These are phyloP conservation scores for Trichoderma gracile DNA, from an alignment of 2,329 filamentous ascomycete species.

Conservation along the genomic window DNA sequence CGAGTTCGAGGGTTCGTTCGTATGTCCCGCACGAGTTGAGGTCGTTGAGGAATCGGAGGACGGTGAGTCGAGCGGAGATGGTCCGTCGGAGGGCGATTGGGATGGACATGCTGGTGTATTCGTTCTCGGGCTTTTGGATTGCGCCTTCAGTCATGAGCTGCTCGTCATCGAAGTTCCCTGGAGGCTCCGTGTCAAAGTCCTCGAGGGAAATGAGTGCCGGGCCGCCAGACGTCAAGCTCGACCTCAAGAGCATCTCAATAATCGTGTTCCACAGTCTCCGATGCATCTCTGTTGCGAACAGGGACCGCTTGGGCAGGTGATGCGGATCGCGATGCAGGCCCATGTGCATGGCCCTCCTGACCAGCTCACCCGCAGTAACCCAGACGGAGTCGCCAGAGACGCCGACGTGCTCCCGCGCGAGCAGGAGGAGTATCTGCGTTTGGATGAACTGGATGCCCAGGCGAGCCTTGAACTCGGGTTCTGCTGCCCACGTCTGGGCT, in stretches of 20 bases:
- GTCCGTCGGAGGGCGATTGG: constrained; percentile 46
- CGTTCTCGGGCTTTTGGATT: constrained; percentile 36
- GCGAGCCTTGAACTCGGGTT: constrained; percentile 54
- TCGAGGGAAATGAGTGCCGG: constrained; percentile 46
- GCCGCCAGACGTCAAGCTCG: constrained; percentile 49
- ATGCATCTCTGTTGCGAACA: constrained; percentile 48
- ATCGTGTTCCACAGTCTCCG: constrained; percentile 56
- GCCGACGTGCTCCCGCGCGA: constrained; percentile 43
- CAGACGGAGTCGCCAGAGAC: constrained; percentile 51
- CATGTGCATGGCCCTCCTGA: constrained; percentile 51
- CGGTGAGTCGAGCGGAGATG: constrained; percentile 46
- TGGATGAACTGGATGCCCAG: constrained; percentile 55
- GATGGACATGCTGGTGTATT: constrained; percentile 45
- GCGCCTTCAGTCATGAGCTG: constrained; percentile 42
- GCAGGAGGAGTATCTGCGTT: constrained; percentile 44
- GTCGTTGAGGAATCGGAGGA: constrained; percentile 48
- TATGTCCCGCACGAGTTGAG: constrained; percentile 43
- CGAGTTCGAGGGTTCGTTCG: constrained; percentile 47
- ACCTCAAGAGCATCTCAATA: constrained; percentile 49
- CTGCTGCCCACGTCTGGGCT: constrained; percentile 55
- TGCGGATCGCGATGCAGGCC: constrained; percentile 53
- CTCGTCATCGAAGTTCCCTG: constrained; percentile 53
- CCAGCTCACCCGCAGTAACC: constrained; percentile 47
- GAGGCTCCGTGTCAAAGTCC: constrained; percentile 52
- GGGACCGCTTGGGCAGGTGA: constrained; percentile 40